Percentiles rank a stretch among this genome's conserved stretches.
These are phyloP conservation scores for Ceratobasidium sp. DNA, from an alignment of 1,284 basidiomycete genomes.

Conservation along the genomic window DNA sequence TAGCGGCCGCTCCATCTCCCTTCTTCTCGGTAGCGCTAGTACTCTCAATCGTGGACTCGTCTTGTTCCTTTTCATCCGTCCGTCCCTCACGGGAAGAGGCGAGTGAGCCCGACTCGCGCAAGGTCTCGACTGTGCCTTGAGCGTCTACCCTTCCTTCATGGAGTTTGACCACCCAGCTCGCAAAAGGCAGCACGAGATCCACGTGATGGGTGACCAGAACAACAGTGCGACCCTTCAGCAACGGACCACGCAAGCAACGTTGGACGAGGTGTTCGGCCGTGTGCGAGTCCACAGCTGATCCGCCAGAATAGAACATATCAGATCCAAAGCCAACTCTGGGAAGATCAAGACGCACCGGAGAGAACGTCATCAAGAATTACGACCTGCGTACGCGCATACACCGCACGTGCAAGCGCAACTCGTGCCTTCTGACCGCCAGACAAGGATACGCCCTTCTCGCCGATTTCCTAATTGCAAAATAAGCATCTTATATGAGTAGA, in stretches of 20 bases:
- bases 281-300: conserved; percentile 65
- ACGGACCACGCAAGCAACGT: conserved; percentile 68
- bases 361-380: conserved; percentile 48
- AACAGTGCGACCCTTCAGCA: conserved; percentile 73
- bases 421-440: conserved; percentile 29
- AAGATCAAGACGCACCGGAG: background rate
- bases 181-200: conserved; percentile 74
- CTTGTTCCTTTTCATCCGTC: background rate
- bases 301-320: background rate
- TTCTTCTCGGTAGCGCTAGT: too few relatives aligned
- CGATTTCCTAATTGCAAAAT: conserved; percentile 20
- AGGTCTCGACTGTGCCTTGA: conserved; percentile 21
- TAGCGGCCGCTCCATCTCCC: background rate
- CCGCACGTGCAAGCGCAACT: conserved; percentile 47
- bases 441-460: conserved; percentile 38
- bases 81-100: background rate
- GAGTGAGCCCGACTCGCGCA: conserved; percentile 6
- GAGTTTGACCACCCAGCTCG: conserved; percentile 53
- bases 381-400: conserved; percentile 48
- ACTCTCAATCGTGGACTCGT: too few relatives aligned
- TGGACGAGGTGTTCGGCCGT: conserved; percentile 76
- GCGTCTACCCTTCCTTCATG: conserved; percentile 17
- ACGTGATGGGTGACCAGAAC: conserved; percentile 83
- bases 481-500: too few relatives aligned
- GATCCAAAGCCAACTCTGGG: background rate